A percentile compares a stretch with the other conserved stretches of the same genome.
phyloP scores from a whole-genome alignment of 2,329 filamentous ascomycete genomes.

The Capronia americana region DNA sequence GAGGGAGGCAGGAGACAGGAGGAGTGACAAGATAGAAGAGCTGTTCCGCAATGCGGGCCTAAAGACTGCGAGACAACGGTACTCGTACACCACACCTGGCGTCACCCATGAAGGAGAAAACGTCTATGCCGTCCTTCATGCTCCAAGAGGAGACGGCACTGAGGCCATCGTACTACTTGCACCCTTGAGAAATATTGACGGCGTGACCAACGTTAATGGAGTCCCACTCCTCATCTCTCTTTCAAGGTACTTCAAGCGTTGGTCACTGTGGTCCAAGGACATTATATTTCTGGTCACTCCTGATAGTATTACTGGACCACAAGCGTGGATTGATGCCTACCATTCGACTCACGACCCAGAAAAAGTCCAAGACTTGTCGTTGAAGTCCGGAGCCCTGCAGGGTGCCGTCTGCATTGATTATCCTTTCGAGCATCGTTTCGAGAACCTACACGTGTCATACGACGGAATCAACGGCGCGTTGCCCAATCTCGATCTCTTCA shows the following conservation, averaged over 20 bases:
- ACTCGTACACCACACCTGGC: conserved; percentile 81
- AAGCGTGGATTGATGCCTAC: conserved; percentile 98
- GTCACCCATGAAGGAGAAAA: conserved; percentile 80
- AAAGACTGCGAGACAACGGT: conserved; percentile 87
- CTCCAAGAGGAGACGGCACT: conserved; percentile 91
- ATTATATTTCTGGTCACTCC: conserved; percentile 90
- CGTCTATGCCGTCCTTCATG: conserved; percentile 90
- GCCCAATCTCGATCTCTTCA: conserved; percentile 94
- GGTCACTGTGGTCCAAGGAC: conserved; percentile 99
- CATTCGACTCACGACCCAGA: conserved; percentile 82
- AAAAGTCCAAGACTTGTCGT: conserved; percentile 74
- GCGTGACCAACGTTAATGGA: conserved; percentile 81
- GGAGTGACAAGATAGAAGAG: conserved; percentile 69
- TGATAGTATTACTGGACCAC: conserved; percentile 86
- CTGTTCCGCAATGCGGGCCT: conserved; percentile 80
- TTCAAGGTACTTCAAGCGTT: conserved; percentile 93
- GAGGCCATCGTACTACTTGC: conserved; percentile 94
- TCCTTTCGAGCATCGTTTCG: conserved; percentile 80
- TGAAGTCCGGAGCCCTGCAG: conserved; percentile 93
- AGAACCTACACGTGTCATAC: conserved; percentile 88
- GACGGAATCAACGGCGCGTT: conserved; percentile 95
- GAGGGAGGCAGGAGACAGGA: conserved; percentile 29
- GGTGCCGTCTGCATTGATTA: conserved; percentile 95
- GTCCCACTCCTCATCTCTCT: conserved; percentile 85
- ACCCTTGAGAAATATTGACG: conserved; percentile 83